Conservation (phyloP, 2,329 filamentous ascomycete species). For the Colletotrichum camelliae region DNA sequence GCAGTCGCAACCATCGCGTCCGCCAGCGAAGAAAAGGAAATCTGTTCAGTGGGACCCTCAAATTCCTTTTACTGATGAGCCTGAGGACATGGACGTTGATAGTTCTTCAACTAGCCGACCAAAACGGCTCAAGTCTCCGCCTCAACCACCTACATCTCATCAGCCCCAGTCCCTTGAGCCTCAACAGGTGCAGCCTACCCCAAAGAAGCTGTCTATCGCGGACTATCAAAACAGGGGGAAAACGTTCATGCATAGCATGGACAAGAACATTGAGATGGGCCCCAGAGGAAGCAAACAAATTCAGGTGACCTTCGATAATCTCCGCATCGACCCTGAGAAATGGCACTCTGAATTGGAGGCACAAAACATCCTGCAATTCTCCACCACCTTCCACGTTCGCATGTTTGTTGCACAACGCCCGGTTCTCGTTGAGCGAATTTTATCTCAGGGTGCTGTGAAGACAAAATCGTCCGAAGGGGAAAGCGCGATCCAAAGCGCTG, state of each 20-base stretch:
- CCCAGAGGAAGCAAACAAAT: background rate
- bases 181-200: background rate
- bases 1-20: background rate
- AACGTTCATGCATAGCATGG: background rate
- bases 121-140: slow-evolving; percentile 8
- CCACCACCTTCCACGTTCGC: slow-evolving; percentile 37
- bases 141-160: background rate
- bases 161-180: background rate
- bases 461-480: background rate
- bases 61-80: slow-evolving; percentile 31
- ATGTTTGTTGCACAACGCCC: slow-evolving; percentile 29
- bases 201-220: slow-evolving; percentile 7
- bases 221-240: slow-evolving; percentile 6
- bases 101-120: background rate
- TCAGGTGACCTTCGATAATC: slow-evolving; percentile 16
- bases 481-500: slow-evolving; percentile 30
- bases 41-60: slow-evolving; percentile 32
- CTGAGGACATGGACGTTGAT: slow-evolving; percentile 23
- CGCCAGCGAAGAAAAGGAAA: slow-evolving; percentile 28
- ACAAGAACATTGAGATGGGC: slow-evolving; percentile 13
- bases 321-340: background rate
- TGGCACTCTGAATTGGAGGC: slow-evolving; percentile 33
- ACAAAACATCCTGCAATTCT: slow-evolving; percentile 33
- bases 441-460: slow-evolving; percentile 21
- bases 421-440: background rate